Evolutionary conservation across 257 asterid genomes (phyloP).

Genomic region (Plectranthus barbatus): DNA sequence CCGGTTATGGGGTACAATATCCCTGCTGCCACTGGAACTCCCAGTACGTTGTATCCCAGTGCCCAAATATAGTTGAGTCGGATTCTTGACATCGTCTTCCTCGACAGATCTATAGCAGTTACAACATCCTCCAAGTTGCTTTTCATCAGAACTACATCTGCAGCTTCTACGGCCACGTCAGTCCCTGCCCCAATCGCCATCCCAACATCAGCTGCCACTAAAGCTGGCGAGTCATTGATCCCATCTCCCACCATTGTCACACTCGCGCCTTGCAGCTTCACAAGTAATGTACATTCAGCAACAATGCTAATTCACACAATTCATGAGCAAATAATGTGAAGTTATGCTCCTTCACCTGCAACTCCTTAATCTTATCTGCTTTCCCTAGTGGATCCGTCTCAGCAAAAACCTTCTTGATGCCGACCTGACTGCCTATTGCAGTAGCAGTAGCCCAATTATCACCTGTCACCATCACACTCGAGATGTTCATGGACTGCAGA

Average conservation of each 20-base stretch:
- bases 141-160: too few species aligned
- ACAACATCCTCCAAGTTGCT: too few species aligned
- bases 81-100: conserved; percentile 78
- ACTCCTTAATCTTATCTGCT: conserved; percentile 87
- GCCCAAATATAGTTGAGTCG: conserved; percentile 84
- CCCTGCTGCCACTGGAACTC: conserved; percentile 93
- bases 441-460: conserved; percentile 98
- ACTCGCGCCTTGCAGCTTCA: conserved; percentile 61
- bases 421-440: conserved; percentile 83
- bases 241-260: conserved; percentile 98
- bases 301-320: too few species aligned
- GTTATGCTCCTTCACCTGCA: conserved; percentile 50
- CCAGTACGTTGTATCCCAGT: conserved; percentile 78
- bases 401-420: conserved; percentile 75
- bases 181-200: too few species aligned
- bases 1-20: conserved; percentile 71
- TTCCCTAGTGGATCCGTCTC: conserved; percentile 92
- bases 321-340: background rate
- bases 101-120: too few species aligned
- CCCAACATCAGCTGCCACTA: conserved; percentile 90
- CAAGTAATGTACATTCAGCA: conserved; percentile 1
- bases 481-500: conserved; percentile 63
- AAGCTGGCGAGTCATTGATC: conserved; percentile 86
- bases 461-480: conserved; percentile 95
- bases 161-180: too few species aligned